Conservation (phyloP, 2,329 filamentous ascomycete genomes). For the Mariannaea sp. region DNA sequence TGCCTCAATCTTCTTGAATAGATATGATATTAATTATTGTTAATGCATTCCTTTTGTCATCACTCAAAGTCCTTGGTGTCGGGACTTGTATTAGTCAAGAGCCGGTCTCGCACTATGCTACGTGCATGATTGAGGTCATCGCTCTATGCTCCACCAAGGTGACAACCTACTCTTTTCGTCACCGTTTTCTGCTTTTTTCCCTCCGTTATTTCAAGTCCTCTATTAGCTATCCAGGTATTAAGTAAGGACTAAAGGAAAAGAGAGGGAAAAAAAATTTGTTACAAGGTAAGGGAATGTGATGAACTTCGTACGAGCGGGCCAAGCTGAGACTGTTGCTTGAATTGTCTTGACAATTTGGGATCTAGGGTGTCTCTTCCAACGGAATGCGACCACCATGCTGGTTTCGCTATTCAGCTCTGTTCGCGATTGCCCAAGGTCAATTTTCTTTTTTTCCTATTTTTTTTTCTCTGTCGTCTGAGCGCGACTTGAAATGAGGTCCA, state of each 20-base stretch:
- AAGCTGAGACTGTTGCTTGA: slow-evolving; percentile 25
- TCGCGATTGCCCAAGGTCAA: slow-evolving; percentile 8
- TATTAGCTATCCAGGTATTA: no score
- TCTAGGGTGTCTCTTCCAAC: slow-evolving; percentile 20
- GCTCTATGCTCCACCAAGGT: slow-evolving; percentile 7
- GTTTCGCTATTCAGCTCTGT: slow-evolving; percentile 7
- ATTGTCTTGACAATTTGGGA: slow-evolving; percentile 31
- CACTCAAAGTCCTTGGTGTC: not conserved
- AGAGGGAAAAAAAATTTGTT: slow-evolving; percentile 19
- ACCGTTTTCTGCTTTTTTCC: slow-evolving; percentile 34
- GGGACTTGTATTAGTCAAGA: slow-evolving; percentile 7
- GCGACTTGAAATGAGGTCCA: not conserved
- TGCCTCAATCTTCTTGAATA: slow-evolving; percentile 2
- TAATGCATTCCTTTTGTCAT: slow-evolving; percentile 23
- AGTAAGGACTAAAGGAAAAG: slow-evolving; percentile 7
- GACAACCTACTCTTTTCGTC: slow-evolving; percentile 26
- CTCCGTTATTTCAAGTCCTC: slow-evolving; percentile 14
- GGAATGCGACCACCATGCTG: slow-evolving; percentile 24
- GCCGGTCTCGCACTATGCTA: slow-evolving; percentile 11
- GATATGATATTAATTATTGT: slow-evolving; percentile 6
- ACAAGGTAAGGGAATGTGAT: slow-evolving; percentile 25
- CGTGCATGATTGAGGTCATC: not conserved
- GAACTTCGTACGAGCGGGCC: slow-evolving; percentile 16
- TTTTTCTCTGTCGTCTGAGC: slow-evolving; percentile 2
- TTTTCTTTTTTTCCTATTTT: no score